phyloP scores from a whole-genome alignment of 441 rosid genomes.

The Viola pubescens region DNA sequence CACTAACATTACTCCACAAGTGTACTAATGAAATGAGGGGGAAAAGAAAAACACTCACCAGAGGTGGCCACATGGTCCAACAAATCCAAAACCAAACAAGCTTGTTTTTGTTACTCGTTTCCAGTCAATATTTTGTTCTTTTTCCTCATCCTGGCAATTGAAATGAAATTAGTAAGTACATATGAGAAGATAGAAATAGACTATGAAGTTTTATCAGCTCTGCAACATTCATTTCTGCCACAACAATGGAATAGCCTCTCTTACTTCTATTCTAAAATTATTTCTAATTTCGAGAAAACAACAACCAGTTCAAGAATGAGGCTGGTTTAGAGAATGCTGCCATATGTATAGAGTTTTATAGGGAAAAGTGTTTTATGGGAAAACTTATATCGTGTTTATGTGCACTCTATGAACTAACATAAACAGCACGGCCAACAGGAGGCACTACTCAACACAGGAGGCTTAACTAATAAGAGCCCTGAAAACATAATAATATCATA shows the following conservation, averaged over 20 bases:
- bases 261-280: not conserved
- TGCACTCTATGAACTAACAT: too few species aligned
- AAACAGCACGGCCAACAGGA: too few species aligned
- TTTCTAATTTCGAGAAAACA: not conserved
- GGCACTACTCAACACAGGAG: too few species aligned
- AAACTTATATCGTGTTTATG: not conserved
- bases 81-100: conserved; percentile 49
- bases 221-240: not conserved
- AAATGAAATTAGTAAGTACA: not conserved
- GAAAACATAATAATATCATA: too few species aligned
- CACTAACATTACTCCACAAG: not conserved
- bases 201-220: not conserved
- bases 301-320: not conserved
- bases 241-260: not conserved
- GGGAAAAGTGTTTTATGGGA: not conserved
- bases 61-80: conserved; percentile 53
- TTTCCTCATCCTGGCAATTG: conserved; percentile 28
- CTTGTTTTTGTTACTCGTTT: conserved; percentile 46
- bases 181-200: not conserved
- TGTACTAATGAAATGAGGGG: not conserved
- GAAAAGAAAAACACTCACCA: conserved; percentile 24
- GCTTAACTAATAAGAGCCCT: too few species aligned
- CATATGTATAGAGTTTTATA: not conserved
- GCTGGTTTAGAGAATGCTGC: not conserved
- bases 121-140: conserved; percentile 32